These are phyloP conservation scores for Aspergillus ibericus DNA, from an alignment of 2,329 filamentous ascomycete genomes.

Conservation along the genomic window DNA sequence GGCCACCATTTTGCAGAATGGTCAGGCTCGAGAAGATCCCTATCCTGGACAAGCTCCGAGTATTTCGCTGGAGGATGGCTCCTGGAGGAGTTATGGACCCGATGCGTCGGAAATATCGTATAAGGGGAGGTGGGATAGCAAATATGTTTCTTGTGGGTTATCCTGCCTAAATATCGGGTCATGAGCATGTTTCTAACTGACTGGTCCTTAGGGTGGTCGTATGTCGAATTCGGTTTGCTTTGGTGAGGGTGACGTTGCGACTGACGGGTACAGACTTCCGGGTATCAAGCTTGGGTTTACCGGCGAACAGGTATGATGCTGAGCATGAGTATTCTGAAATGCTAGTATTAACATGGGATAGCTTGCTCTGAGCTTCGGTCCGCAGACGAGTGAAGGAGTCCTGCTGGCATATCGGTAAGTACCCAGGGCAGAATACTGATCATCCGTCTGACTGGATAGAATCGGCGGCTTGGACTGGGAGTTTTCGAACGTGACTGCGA, in stretches of 20 bases:
- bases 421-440: too few relatives aligned
- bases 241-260: background rate
- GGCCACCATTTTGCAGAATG: slow-evolving; percentile 47
- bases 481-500: slow-evolving; percentile 61
- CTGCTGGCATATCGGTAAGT: slow-evolving; percentile 53
- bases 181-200: background rate
- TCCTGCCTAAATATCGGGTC: background rate
- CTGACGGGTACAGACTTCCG: slow-evolving; percentile 39
- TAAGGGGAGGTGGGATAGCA: slow-evolving; percentile 63
- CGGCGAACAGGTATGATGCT: slow-evolving; percentile 43
- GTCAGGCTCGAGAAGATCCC: slow-evolving; percentile 39
- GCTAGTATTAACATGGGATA: slow-evolving; percentile 13
- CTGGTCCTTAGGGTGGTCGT: slow-evolving; percentile 52
- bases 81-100: slow-evolving; percentile 52
- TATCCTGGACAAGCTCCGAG: slow-evolving; percentile 40
- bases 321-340: too few relatives aligned
- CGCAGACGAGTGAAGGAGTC: slow-evolving; percentile 50
- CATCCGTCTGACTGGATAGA: slow-evolving; percentile 30
- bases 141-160: slow-evolving; percentile 54
- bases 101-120: slow-evolving; percentile 58
- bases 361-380: slow-evolving; percentile 57
- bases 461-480: slow-evolving; percentile 60
- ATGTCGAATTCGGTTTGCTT: slow-evolving; percentile 29
- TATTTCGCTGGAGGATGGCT: slow-evolving; percentile 33
- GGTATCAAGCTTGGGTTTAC: slow-evolving; percentile 59